Evolutionary conservation across 78 protist genomes (phyloP), one percentile per base, ranked within the genome.

Genomic region (Salpingoeca rosetta): DNA sequence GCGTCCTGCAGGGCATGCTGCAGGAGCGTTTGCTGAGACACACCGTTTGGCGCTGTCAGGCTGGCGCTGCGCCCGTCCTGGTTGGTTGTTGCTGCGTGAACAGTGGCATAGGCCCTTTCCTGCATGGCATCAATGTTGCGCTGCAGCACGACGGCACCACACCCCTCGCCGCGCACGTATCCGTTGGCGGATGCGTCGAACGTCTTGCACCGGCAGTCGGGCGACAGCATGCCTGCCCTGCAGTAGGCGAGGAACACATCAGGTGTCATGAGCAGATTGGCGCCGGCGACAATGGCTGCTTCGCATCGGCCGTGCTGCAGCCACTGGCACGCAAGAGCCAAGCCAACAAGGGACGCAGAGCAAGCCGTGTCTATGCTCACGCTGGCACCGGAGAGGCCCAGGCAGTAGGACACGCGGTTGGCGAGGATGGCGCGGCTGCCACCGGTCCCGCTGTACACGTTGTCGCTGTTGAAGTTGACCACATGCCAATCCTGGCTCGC

Each of bases 301-400:
- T 87, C 80, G 74, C 93, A 93, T 22, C 84, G 89, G 7, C 95
- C 94, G 25, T 3, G n/a, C n/a, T 76, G 65, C 81, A 94, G n/a
- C 40, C 89, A 80, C 41, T 38, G 51, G 80, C 37, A 1, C 35
- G 95, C 97, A 35, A 82, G 38, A 42, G 84, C 38, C 25, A 92
- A 37, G 37, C 96, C 92, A 39, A 93, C 89, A 38, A 95, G 87
- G 22, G 96, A 86, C 1, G 89, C 44, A 26, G 94, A 87, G 87
- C 98, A 95, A 36, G 98, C 98, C 31, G 97, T 93, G 81, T 95
- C 98, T 36, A 94, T 42, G 0, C 91, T 35, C 40, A 95, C 7
- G 0, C 91, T 82, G 3, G 96, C 95, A 22, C 98, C 98, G 44
- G 72, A 40, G 25, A 94, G 88, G 77, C 92, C 94, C 40, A 91